Conservation (phyloP, 805 yeast genomes). For the Novakomyces olei region DNA sequence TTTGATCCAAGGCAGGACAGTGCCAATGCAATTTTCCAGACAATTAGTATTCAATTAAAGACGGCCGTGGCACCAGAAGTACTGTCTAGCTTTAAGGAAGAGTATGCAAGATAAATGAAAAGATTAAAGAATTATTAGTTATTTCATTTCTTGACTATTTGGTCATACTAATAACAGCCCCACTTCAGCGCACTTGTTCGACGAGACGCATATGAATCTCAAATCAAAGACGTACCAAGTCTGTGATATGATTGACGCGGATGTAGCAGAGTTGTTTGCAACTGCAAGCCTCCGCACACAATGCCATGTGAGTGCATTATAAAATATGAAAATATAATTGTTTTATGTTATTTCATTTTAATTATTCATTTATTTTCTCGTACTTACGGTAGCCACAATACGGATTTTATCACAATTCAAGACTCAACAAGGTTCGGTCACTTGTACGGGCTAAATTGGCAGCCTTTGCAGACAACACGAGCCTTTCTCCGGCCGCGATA, state of each 20-base stretch:
- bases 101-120: constrained; percentile 10
- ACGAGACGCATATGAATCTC: constrained; percentile 43
- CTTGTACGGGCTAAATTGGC: no score
- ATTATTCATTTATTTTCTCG: no score
- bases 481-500: no score
- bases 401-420: no score
- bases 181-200: constrained; percentile 31
- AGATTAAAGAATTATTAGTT: constrained; percentile 12
- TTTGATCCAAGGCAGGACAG: constrained; percentile 44
- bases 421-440: no score
- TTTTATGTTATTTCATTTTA: no score
- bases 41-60: constrained; percentile 67
- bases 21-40: constrained; percentile 44
- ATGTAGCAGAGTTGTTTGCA: constrained; percentile 26
- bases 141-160: constrained; percentile 6
- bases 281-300: constrained; percentile 19
- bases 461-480: no score
- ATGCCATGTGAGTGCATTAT: no score
- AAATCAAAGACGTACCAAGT: constrained; percentile 51
- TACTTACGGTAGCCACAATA: no score
- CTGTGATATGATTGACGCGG: constrained; percentile 53
- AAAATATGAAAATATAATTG: no score
- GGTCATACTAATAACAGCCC: constrained; percentile 15
- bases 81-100: constrained; percentile 9
- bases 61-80: no score